Evolutionary conservation across 2,329 filamentous ascomycete species (phyloP).

Genomic region (Hymenoscyphus fraxineus): DNA sequence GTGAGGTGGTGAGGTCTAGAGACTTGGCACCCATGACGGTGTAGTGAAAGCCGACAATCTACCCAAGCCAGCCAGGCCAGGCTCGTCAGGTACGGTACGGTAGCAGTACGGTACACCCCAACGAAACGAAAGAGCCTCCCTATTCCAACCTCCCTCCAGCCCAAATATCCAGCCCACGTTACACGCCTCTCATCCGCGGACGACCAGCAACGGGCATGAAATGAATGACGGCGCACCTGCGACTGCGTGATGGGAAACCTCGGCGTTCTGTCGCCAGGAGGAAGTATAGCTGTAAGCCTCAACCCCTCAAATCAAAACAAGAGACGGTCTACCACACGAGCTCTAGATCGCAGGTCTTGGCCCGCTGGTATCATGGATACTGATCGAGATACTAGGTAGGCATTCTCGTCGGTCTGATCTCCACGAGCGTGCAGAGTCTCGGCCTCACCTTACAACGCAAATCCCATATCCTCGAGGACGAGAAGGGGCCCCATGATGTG

Average conservation of each 20-base stretch:
- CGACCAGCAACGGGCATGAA: slow-evolving; percentile 10
- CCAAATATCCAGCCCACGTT: slow-evolving; percentile 9
- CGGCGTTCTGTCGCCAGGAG: slow-evolving; percentile 72
- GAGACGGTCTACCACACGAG: not conserved
- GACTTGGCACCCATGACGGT: not conserved
- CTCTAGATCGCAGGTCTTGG: not conserved
- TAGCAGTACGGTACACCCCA: not conserved
- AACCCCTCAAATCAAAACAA: not conserved
- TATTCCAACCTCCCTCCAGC: not conserved
- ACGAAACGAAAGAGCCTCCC: slow-evolving; percentile 9
- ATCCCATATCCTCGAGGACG: slow-evolving; percentile 95
- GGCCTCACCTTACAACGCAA: slow-evolving; percentile 95
- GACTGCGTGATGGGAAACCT: slow-evolving; percentile 60
- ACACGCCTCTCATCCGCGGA: slow-evolving; percentile 17
- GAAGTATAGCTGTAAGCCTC: slow-evolving; percentile 67
- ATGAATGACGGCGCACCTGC: slow-evolving; percentile 31
- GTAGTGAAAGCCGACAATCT: not conserved
- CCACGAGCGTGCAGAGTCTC: slow-evolving; percentile 90
- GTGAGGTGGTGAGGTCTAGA: not conserved
- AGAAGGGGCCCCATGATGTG: slow-evolving; percentile 72
- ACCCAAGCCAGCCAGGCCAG: not conserved
- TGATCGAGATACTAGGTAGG: slow-evolving; percentile 60
- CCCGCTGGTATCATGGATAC: slow-evolving; percentile 14
- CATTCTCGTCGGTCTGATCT: slow-evolving; percentile 87
- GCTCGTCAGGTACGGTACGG: too few species aligned